A percentile compares a stretch with the other conserved stretches of the same genome.
Evolutionary conservation across 1,284 basidiomycete species (phyloP).

Genomic region (Schizophyllum amplum): DNA sequence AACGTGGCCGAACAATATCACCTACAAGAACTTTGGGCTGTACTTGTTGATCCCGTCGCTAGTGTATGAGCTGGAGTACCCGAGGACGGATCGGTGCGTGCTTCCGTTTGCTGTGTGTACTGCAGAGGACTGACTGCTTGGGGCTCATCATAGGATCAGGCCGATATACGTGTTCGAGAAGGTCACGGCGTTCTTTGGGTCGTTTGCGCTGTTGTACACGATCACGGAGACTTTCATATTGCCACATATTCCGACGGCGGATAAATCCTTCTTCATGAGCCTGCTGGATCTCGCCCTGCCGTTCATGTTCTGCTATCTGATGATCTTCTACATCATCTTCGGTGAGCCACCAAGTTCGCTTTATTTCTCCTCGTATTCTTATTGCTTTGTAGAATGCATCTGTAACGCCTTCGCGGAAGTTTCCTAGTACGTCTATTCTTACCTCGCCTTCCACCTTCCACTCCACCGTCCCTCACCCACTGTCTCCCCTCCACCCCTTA

Average conservation of each 20-base stretch:
- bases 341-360: conserved; percentile 34
- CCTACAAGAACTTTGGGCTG: conserved; percentile 76
- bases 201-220: conserved; percentile 87
- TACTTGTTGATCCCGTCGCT: conserved; percentile 91
- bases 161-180: conserved; percentile 93
- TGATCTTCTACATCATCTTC: conserved; percentile 81
- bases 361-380: conserved; percentile 1
- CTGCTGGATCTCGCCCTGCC: conserved; percentile 87
- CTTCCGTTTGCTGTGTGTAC: not conserved
- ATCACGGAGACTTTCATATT: conserved; percentile 93
- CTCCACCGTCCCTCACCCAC: too few relatives aligned
- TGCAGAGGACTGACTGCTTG: too few relatives aligned
- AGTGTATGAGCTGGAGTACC: conserved; percentile 96
- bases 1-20: conserved; percentile 84
- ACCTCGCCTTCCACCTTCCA: not conserved
- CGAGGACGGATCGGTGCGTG: conserved; percentile 71
- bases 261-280: conserved; percentile 68
- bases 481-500: not conserved
- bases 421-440: conserved; percentile 55
- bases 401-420: conserved; percentile 94
- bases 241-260: conserved; percentile 65
- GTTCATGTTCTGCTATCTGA: conserved; percentile 81
- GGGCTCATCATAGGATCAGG: conserved; percentile 41
- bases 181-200: conserved; percentile 90
- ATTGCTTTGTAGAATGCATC: conserved; percentile 66